These are phyloP conservation scores for Celoporthe dispersa DNA, from an alignment of 2,329 filamentous ascomycete species.

Conservation along the genomic window DNA sequence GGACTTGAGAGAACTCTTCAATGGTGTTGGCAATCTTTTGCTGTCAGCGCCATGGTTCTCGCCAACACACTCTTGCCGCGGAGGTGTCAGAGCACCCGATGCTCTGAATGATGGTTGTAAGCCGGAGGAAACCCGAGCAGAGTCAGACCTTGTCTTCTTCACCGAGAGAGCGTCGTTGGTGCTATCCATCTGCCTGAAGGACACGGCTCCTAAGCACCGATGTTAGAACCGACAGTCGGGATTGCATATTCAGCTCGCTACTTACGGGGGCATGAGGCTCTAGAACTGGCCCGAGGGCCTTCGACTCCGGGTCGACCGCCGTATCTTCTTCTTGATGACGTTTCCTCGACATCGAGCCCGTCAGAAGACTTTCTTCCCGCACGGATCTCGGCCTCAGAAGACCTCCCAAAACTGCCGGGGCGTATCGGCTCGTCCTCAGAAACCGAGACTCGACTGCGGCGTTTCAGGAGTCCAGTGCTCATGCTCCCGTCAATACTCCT, in stretches of 20 bases:
- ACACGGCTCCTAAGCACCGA: conserved; percentile 22
- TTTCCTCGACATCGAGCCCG: not conserved
- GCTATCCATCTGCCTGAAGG: conserved; percentile 27
- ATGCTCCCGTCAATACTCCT: conserved; percentile 45
- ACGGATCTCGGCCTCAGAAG: conserved; percentile 11
- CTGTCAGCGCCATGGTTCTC: not conserved
- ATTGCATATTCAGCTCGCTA: not conserved
- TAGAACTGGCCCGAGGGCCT: not conserved
- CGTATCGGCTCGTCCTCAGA: conserved; percentile 28
- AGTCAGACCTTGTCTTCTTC: conserved; percentile 26
- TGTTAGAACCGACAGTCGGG: not conserved
- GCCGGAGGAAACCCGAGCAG: conserved; percentile 14
- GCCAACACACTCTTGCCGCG: conserved; percentile 18
- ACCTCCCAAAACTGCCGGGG: conserved; percentile 18
- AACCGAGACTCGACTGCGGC: conserved; percentile 16
- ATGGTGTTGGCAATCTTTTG: conserved; percentile 12
- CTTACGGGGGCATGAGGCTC: conserved; percentile 7
- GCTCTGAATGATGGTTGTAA: not conserved
- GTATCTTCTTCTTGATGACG: not conserved
- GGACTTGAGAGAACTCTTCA: conserved; percentile 26
- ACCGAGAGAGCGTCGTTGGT: conserved; percentile 27
- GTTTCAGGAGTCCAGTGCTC: conserved; percentile 36
- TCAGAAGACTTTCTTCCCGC: not conserved
- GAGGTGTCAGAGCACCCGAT: conserved; percentile 17
- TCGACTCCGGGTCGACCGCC: not conserved